These are phyloP conservation scores for Fusarium pilosicola DNA, from an alignment of 2,329 filamentous ascomycete genomes.

Conservation along the genomic window DNA sequence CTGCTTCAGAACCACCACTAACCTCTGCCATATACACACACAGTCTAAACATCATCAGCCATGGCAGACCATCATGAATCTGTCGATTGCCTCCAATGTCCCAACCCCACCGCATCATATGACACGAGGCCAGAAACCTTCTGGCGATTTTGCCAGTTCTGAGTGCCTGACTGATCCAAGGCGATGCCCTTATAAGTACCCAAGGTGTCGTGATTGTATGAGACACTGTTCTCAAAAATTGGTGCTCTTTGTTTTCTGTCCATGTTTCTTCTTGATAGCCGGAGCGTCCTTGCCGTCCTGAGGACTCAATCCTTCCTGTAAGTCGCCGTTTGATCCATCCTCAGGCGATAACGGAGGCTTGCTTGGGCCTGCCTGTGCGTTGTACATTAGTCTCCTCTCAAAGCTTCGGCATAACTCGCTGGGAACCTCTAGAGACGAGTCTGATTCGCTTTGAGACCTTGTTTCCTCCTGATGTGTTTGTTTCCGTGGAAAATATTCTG, in stretches of 20 bases:
- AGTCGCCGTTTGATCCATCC: neutral
- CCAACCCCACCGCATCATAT: slow-evolving; percentile 5
- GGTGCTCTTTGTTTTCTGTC: neutral
- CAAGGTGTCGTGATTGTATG: slow-evolving; percentile 20
- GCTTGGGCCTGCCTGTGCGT: neutral
- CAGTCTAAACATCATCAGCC: slow-evolving; percentile 16
- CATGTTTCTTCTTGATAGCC: neutral
- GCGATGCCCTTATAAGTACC: slow-evolving; percentile 1
- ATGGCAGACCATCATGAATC: slow-evolving; percentile 8
- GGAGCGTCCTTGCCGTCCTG: neutral
- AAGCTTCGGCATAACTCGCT: neutral
- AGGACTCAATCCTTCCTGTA: neutral
- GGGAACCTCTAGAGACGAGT: neutral
- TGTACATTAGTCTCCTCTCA: neutral
- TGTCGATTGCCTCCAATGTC: neutral
- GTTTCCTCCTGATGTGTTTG: neutral
- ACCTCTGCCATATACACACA: slow-evolving; percentile 29
- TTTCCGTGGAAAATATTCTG: neutral
- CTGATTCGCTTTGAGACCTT: neutral
- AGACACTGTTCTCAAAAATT: neutral
- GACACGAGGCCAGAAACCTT: neutral
- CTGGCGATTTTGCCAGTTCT: slow-evolving; percentile 11
- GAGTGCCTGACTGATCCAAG: slow-evolving; percentile 29
- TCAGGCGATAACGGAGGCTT: neutral
- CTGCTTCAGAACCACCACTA: slow-evolving; percentile 2